Percentiles rank a stretch among this genome's conserved stretches.
Evolutionary conservation across 306 rosid genomes (phyloP).

Genomic region (Ceratonia siliqua): DNA sequence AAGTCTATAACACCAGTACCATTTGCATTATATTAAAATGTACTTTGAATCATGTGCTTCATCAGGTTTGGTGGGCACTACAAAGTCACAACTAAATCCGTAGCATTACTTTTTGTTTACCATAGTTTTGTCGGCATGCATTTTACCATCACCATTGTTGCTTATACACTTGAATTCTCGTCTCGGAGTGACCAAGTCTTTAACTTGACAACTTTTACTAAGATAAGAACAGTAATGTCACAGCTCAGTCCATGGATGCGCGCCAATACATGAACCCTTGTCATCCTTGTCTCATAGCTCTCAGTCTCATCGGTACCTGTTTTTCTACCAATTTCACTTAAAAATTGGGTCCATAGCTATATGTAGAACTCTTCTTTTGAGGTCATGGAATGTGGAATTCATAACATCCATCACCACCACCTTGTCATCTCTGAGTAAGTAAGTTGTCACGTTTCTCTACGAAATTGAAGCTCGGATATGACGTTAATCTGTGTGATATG

Average conservation of each 20-base stretch:
- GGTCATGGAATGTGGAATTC: background rate
- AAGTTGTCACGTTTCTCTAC: background rate
- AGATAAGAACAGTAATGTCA: conserved; percentile 1
- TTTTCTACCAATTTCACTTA: conserved; percentile 1
- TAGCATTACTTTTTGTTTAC: background rate
- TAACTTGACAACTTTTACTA: conserved; percentile 1
- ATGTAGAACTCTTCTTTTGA: background rate
- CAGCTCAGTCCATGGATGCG: background rate
- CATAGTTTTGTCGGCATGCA: background rate
- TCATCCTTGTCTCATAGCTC: background rate
- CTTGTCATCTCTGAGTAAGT: background rate
- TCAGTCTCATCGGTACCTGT: background rate
- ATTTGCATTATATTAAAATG: background rate
- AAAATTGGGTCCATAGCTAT: conserved; percentile 13
- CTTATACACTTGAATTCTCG: background rate
- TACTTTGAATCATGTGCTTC: conserved; percentile 32
- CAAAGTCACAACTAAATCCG: background rate
- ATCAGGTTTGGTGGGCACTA: background rate
- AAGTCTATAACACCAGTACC: background rate
- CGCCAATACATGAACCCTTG: background rate
- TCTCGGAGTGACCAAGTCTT: background rate
- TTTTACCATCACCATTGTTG: background rate
- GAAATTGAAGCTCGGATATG: conserved; percentile 18
- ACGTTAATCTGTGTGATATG: conserved; percentile 12
- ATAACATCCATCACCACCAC: conserved; percentile 14